These are phyloP conservation scores for Lactifluus volemus DNA, from an alignment of 768 basidiomycete genomes.

Conservation along the genomic window DNA sequence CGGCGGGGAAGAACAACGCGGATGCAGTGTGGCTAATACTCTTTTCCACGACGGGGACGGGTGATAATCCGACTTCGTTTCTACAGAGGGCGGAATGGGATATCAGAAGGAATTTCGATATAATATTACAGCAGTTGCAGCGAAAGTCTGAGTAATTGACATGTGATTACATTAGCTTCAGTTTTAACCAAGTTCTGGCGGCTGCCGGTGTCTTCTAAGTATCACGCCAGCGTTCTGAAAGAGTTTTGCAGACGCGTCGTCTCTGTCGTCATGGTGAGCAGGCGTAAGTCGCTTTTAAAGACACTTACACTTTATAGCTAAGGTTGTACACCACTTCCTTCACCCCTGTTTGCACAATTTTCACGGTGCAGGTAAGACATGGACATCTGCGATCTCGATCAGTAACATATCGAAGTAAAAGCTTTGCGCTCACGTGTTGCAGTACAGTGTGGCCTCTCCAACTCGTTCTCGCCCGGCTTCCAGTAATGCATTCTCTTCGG, in stretches of 20 bases:
- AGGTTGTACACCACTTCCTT: slow-evolving; percentile 90
- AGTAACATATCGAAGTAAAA: slow-evolving; percentile 5
- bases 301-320: slow-evolving; percentile 83
- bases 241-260: slow-evolving; percentile 71
- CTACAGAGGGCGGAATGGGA: slow-evolving; percentile 55
- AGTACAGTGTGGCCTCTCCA: slow-evolving; percentile 84
- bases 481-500: slow-evolving; percentile 93
- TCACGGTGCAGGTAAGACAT: slow-evolving; percentile 92
- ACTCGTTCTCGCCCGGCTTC: slow-evolving; percentile 91
- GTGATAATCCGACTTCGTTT: slow-evolving; percentile 39
- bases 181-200: slow-evolving; percentile 15
- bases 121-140: slow-evolving; percentile 17
- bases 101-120: slow-evolving; percentile 35
- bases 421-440: slow-evolving; percentile 75
- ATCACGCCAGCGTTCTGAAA: slow-evolving; percentile 79
- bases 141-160: neutral
- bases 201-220: slow-evolving; percentile 60
- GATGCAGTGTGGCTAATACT: slow-evolving; percentile 85
- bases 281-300: neutral
- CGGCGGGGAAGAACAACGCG: slow-evolving; percentile 50
- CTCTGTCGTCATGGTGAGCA: slow-evolving; percentile 35
- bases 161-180: neutral
- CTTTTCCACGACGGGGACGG: slow-evolving; percentile 39
- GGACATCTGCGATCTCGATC: slow-evolving; percentile 61
- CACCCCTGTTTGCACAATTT: slow-evolving; percentile 94